These are phyloP conservation scores for Gossypium turneri DNA, from an alignment of 345 rosid species.

Conservation along the genomic window DNA sequence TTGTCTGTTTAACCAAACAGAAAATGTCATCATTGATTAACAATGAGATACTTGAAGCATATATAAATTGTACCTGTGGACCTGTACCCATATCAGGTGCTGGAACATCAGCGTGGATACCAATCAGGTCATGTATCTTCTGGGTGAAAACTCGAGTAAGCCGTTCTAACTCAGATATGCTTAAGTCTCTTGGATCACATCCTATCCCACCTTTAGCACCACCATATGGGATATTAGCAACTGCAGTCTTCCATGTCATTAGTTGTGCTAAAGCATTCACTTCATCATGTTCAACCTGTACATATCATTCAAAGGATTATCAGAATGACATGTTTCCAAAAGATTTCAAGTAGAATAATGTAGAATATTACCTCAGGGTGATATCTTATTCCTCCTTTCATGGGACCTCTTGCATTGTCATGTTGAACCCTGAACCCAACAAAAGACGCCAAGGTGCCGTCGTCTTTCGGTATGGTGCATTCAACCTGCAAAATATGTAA, in stretches of 20 bases:
- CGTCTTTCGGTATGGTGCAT: conserved; percentile 89
- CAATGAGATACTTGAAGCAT: background rate
- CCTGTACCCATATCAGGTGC: conserved; percentile 99
- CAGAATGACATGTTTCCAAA: background rate
- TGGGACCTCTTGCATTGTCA: conserved; percentile 97
- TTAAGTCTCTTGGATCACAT: conserved; percentile 64
- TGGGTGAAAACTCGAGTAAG: conserved; percentile 92
- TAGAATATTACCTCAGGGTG: conserved; percentile 78
- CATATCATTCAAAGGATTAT: conserved; percentile 5
- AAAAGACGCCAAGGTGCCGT: conserved; percentile 80
- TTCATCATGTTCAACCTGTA: conserved; percentile 89
- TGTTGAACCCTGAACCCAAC: conserved; percentile 95
- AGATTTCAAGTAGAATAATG: conserved; percentile 12
- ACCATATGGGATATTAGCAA: conserved; percentile 90
- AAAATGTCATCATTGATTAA: too few species aligned
- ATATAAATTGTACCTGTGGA: conserved; percentile 54
- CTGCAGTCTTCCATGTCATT: conserved; percentile 99
- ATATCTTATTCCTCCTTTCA: conserved; percentile 98
- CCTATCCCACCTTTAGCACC: conserved; percentile 99
- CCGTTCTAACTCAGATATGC: conserved; percentile 73
- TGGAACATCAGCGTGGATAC: conserved; percentile 88
- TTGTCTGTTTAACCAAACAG: conserved; percentile 49
- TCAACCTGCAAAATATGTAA: conserved; percentile 59
- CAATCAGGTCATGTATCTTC: conserved; percentile 86
- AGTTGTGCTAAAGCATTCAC: conserved; percentile 95